Evolutionary conservation across 345 rosid genomes (phyloP).

Genomic region (Eucalyptus melliodora): DNA sequence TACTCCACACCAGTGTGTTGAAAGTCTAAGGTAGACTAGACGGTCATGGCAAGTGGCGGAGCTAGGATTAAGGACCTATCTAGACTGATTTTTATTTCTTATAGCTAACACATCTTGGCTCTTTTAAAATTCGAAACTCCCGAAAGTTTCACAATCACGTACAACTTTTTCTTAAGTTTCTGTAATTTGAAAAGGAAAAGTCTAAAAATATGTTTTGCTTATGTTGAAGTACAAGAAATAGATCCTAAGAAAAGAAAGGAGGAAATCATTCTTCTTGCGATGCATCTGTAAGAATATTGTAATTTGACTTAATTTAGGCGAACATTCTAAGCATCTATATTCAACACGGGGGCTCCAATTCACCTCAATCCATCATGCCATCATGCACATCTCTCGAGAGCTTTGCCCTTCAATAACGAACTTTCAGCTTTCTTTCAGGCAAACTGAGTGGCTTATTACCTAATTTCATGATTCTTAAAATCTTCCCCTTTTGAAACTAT

Average conservation of each 20-base stretch:
- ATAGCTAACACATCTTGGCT: background rate
- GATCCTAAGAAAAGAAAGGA: background rate
- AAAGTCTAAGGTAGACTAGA: background rate
- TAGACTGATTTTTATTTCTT: background rate
- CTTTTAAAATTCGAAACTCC: background rate
- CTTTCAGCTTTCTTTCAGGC: background rate
- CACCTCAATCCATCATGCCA: background rate
- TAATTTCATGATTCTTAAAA: background rate
- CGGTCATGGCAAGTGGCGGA: fast-evolving
- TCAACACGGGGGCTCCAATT: background rate
- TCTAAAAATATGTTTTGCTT: background rate
- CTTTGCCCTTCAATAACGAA: background rate
- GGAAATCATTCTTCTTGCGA: background rate
- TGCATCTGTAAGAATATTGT: background rate
- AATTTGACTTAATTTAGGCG: background rate
- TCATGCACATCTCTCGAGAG: background rate
- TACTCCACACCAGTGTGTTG: background rate
- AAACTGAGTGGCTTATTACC: fast-evolving
- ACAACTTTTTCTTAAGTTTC: too few relatives aligned
- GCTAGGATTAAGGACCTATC: background rate
- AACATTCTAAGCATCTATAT: background rate
- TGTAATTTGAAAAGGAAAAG: background rate
- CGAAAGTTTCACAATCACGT: too few relatives aligned
- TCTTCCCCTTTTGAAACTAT: background rate
- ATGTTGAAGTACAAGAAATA: background rate